These are phyloP conservation scores for Cyclocybe aegerita DNA, from an alignment of 768 basidiomycete species.

Conservation along the genomic window DNA sequence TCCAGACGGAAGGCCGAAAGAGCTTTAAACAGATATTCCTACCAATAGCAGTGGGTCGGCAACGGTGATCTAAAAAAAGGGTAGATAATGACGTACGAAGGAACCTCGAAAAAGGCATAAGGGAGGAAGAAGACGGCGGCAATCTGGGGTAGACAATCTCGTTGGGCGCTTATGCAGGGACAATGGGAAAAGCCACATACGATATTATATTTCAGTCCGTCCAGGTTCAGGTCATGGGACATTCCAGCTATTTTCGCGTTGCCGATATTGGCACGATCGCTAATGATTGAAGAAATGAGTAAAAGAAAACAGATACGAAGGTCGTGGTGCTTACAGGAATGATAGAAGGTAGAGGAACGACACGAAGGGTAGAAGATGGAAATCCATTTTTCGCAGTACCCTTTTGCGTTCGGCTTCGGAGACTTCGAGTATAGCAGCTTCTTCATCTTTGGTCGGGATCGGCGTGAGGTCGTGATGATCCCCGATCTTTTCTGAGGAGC, in stretches of 20 bases:
- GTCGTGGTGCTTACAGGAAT: constrained; percentile 32
- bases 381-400: constrained; percentile 42
- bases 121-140: constrained; percentile 37
- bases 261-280: constrained; percentile 36
- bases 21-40: constrained; percentile 34
- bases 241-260: constrained; percentile 35
- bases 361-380: constrained; percentile 43
- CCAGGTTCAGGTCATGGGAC: constrained; percentile 25
- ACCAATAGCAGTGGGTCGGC: neutral
- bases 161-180: neutral
- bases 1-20: constrained; percentile 29
- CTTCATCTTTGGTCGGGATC: constrained; percentile 1
- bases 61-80: neutral
- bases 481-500: too few species aligned
- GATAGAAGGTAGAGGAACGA: constrained; percentile 45
- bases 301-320: neutral
- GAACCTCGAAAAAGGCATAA: constrained; percentile 33
- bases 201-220: constrained; percentile 34
- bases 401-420: constrained; percentile 23
- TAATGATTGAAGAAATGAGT: constrained; percentile 5
- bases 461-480: too few species aligned
- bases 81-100: constrained; percentile 23
- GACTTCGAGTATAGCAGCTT: neutral
- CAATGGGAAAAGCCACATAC: constrained; percentile 15
- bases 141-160: constrained; percentile 16